Conservation (phyloP, 1,284 basidiomycete species). For the Lentinus polychrous region DNA sequence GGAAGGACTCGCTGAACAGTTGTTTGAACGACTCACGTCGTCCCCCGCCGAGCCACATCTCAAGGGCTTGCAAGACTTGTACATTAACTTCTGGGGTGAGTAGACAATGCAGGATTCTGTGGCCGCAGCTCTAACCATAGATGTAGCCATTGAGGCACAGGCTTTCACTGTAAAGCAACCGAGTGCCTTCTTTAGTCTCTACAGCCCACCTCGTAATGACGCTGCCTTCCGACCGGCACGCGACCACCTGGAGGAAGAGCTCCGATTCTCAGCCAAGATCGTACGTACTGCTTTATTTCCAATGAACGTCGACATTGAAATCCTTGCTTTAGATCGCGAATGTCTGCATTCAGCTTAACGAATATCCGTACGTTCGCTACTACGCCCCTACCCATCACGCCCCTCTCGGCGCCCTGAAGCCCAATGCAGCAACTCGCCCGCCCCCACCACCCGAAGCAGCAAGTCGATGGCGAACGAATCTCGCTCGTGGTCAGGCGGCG, state of each 20-base stretch:
- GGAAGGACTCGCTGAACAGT: slow-evolving; percentile 62
- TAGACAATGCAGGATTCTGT: slow-evolving; percentile 5
- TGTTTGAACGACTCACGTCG: slow-evolving; percentile 68
- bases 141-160: slow-evolving; percentile 74
- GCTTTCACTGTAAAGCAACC: slow-evolving; percentile 76
- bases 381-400: slow-evolving; percentile 82
- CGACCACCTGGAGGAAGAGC: slow-evolving; percentile 74
- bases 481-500: slow-evolving; percentile 60
- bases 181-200: slow-evolving; percentile 79
- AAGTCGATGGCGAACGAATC: slow-evolving; percentile 65
- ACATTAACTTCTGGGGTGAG: slow-evolving; percentile 84
- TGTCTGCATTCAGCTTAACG: slow-evolving; percentile 86
- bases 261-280: slow-evolving; percentile 66
- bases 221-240: slow-evolving; percentile 53
- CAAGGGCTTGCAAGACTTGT: slow-evolving; percentile 74
- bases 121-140: not conserved
- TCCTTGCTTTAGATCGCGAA: slow-evolving; percentile 67
- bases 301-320: not conserved
- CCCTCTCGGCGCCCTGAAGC: slow-evolving; percentile 82
- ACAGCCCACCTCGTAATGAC: slow-evolving; percentile 72
- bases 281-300: slow-evolving; percentile 30
- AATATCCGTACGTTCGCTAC: slow-evolving; percentile 93
- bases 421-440: slow-evolving; percentile 49
- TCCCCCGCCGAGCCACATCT: slow-evolving; percentile 70
- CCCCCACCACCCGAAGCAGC: slow-evolving; percentile 57